Base-by-base conservation (phyloP, 768 basidiomycete genomes). In the Arthromyces matolae region DNA sequence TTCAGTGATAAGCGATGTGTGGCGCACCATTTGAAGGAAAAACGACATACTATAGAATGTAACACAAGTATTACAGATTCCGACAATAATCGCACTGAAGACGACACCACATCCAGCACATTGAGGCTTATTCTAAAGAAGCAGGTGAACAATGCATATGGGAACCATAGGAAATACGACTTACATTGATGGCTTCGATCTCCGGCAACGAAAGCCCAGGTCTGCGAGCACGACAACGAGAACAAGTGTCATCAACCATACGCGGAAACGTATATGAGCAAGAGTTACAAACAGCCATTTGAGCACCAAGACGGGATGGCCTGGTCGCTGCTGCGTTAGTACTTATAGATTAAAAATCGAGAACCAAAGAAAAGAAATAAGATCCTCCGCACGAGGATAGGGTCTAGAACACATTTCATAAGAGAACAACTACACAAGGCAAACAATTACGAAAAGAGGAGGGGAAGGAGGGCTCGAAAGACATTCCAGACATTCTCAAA, bases 401-500 rank as follows among this genome's bases (percentile, higher is more conserved):
- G n/a, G n/a, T n/a, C n/a, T n/a, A n/a, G n/a, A n/a, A n/a, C 19
- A 20, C 31, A 28, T 19, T 29, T 7, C 16, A 42, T 2, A 7
- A 20, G 4, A n/a, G 4, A 31, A 29, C 9, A 18, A 19, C 3
- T 18, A 42, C n/a, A 19, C n/a, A 8, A 38, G 25, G 14, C 4
- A 33, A 36, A n/a, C 9, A 16, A 50, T 31, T 10, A 13, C 32
- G 44, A 45, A 18, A 7, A 55, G 14, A 54, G n/a, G 14, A 49
- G 12, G 33, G 42, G 35, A 25, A 50, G 23, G 35, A 56, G 38
- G 19, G 51, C 31, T 20, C 19, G 22, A 23, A 56, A 56, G 22
- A 54, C 47, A 47, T 50, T 33, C 55, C 54, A 56, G 14, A 56
- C 54, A 51, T 56, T 56, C 7, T 50, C 31, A 14, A 55, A 52